Evolutionary conservation across 192 early-diverging fungal species (phyloP).

Genomic region (Linnemannia zychae): DNA sequence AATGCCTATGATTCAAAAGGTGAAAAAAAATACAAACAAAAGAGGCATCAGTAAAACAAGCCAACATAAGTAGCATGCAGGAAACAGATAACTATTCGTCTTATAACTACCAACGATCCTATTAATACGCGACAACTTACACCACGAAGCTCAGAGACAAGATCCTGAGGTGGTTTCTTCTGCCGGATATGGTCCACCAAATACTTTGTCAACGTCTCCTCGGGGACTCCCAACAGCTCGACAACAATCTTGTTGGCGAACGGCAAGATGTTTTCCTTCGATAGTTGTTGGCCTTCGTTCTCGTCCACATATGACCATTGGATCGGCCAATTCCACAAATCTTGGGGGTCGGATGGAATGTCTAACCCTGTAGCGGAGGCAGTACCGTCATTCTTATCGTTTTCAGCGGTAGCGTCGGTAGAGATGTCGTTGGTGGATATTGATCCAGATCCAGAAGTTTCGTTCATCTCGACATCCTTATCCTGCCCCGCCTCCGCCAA

Average conservation of each 20-base stretch:
- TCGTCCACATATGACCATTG: constrained; percentile 84
- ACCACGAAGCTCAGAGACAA: constrained; percentile 84
- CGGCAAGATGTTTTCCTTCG: constrained; percentile 77
- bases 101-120: background rate
- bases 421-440: background rate
- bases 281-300: constrained; percentile 59
- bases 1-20: constrained; percentile 76
- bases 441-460: background rate
- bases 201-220: constrained; percentile 85
- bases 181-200: constrained; percentile 78
- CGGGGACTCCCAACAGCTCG: constrained; percentile 85
- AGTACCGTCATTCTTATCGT: constrained; percentile 32
- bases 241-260: constrained; percentile 84
- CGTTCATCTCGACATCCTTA: constrained; percentile 20
- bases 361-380: background rate
- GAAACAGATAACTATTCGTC: no score
- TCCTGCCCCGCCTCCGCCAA: background rate
- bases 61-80: no score
- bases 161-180: constrained; percentile 71
- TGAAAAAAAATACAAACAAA: background rate
- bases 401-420: constrained; percentile 13
- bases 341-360: constrained; percentile 79
- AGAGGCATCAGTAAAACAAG: no score
- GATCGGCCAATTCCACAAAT: constrained; percentile 78
- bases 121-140: constrained; percentile 64